Evolutionary conservation across 306 rosid genomes (phyloP), one percentile per base, ranked within the genome.

Genomic region (Quercus engelmannii): DNA sequence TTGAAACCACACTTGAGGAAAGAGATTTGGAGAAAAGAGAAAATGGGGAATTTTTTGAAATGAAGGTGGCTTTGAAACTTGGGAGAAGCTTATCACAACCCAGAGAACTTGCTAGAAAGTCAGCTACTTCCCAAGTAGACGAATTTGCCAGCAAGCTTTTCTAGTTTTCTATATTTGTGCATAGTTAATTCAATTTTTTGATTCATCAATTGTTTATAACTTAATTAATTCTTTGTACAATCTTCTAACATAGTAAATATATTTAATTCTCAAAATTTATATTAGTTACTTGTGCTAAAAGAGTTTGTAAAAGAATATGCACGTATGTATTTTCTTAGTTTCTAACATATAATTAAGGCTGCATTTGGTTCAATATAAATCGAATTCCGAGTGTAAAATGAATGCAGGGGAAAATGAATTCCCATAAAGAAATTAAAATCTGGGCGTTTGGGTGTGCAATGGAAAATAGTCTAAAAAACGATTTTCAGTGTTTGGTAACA

Each of bases 61-160:
- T 85, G 92, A 90, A 86, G 55, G 82, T 88, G 75, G 97, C 97
- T 25, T 78, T 88, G 81, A 33, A 81, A 41, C 74, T 92, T 75
- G 97, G 97, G 43, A 90, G 97, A 82, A 90, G 89, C 81, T 79
- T 89, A 8, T 83, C 92, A 0, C 84, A 90, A 43, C 55, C 90
- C 1, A 86, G 86, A 59, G 77, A 80, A 75, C 85, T 92, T 55
- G 91, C 92, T 0, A 73, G 77, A 5, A 90, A 90, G 69, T 89
- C 93, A 0, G 81, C 84, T 41, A 73, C 88, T 0, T 83, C 35
- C 49, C 81, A 90, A 0, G 25, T 58, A 49, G 83, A 89, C 11
- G 96, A 92, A 85, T 89, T 92, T 12, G 96, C 89, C 0, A 88
- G 94, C 87, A 92, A 90, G 38, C 76, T 92, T 4, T 91, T 91